Evolutionary conservation across 1,284 basidiomycete species (phyloP).

Genomic region (Agroathelia rolfsii): DNA sequence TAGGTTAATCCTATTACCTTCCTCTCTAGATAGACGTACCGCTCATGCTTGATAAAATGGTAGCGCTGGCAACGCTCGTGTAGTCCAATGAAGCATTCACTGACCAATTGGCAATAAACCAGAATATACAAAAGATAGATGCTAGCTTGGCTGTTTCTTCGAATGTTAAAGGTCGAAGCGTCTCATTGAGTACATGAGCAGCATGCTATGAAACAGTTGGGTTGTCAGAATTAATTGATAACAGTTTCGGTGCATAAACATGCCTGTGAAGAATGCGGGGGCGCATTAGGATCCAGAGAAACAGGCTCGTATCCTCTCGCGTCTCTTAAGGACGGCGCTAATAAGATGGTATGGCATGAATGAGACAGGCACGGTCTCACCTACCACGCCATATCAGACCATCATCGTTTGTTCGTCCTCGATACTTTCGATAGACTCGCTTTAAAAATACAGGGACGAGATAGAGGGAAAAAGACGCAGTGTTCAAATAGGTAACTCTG

Average conservation of each 20-base stretch:
- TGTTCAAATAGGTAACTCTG: conserved; percentile 83
- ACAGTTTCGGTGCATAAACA: too few species aligned
- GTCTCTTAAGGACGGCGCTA: conserved; percentile 12
- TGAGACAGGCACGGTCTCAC: too few species aligned
- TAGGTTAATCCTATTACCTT: too few species aligned
- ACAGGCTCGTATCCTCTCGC: conserved; percentile 27
- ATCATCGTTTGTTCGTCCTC: conserved; percentile 11
- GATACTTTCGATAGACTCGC: conserved; percentile 19
- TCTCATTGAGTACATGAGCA: too few species aligned
- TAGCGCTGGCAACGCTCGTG: conserved; percentile 87
- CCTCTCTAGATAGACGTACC: too few species aligned
- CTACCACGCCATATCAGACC: conserved; percentile 12
- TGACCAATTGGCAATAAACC: conserved; percentile 90
- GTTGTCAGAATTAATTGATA: too few species aligned
- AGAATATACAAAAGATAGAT: conserved; percentile 70
- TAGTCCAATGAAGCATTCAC: conserved; percentile 74
- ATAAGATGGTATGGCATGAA: too few species aligned
- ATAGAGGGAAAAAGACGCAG: conserved; percentile 84
- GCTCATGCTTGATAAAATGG: conserved; percentile 81
- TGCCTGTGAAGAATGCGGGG: too few species aligned
- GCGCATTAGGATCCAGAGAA: too few species aligned
- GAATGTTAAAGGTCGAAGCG: conserved; percentile 45
- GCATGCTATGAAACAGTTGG: too few species aligned
- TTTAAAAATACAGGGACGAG: conserved; percentile 63
- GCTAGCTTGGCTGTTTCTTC: conserved; percentile 73